Evolutionary conservation across 1,284 basidiomycete genomes (phyloP).

Genomic region (Cryptococcus sp.): DNA sequence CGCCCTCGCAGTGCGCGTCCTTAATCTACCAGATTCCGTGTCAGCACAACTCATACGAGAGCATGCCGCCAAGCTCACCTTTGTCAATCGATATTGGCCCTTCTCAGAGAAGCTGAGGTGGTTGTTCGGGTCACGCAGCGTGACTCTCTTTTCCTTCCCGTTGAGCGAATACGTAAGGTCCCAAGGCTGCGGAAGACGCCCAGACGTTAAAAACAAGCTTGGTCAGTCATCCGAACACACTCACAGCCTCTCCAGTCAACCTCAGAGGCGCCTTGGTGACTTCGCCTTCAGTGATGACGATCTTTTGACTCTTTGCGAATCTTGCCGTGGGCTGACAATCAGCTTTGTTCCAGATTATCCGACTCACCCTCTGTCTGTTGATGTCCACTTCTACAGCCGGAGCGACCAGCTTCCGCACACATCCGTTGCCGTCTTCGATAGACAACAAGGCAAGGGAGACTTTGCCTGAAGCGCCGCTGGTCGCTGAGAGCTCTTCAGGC

Average conservation of each 20-base stretch:
- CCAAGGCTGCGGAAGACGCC: constrained; percentile 68
- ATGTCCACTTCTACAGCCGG: constrained; percentile 86
- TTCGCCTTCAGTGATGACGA: constrained; percentile 76
- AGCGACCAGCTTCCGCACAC: constrained; percentile 73
- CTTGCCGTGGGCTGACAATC: constrained; percentile 72
- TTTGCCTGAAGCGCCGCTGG: constrained; percentile 36
- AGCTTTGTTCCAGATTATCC: not conserved
- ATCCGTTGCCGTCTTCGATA: constrained; percentile 85
- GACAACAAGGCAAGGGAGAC: constrained; percentile 57
- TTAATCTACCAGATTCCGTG: constrained; percentile 60
- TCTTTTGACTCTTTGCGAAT: constrained; percentile 63
- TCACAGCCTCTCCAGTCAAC: constrained; percentile 80
- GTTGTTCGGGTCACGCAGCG: constrained; percentile 68
- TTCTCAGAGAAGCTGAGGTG: constrained; percentile 67
- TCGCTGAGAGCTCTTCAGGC: constrained; percentile 31
- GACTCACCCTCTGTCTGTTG: constrained; percentile 71
- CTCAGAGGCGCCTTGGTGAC: constrained; percentile 71
- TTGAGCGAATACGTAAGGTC: constrained; percentile 68
- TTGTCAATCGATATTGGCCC: constrained; percentile 74
- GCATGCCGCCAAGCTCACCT: constrained; percentile 55
- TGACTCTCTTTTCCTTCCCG: constrained; percentile 57
- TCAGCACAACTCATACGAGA: not conserved
- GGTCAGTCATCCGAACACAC: constrained; percentile 28
- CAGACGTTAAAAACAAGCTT: no score
- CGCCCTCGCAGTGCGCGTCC: constrained; percentile 82